Conservation (phyloP, 768 basidiomycete genomes). For the Gautieria morchelliformis region DNA sequence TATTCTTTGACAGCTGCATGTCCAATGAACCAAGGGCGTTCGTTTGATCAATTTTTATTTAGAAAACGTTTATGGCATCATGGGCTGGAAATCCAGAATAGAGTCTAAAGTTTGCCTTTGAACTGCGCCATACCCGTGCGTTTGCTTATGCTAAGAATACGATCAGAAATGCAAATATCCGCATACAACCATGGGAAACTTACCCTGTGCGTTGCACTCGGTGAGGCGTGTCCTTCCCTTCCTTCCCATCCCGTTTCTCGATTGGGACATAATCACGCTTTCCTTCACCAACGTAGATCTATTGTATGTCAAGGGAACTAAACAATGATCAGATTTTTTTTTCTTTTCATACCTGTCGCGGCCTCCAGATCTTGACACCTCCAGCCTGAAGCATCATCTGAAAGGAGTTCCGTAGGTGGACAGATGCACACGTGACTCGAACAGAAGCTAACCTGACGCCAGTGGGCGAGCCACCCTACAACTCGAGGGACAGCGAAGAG, state of each 20-base stretch:
- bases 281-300: slow-evolving; percentile 72
- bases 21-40: too few species aligned
- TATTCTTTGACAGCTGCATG: too few species aligned
- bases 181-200: slow-evolving; percentile 23
- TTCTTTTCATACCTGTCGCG: slow-evolving; percentile 50
- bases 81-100: not conserved
- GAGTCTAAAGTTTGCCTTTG: slow-evolving; percentile 33
- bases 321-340: not conserved
- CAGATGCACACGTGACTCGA: not conserved
- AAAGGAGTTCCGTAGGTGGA: not conserved
- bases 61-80: too few species aligned
- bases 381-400: slow-evolving; percentile 88
- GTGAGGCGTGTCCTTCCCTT: slow-evolving; percentile 50
- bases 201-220: slow-evolving; percentile 67
- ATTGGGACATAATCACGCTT: slow-evolving; percentile 70
- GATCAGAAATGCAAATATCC: slow-evolving; percentile 6
- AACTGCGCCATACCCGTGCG: slow-evolving; percentile 54
- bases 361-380: slow-evolving; percentile 91
- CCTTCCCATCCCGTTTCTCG: slow-evolving; percentile 39
- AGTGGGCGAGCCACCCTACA: slow-evolving; percentile 89
- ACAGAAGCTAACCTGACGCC: slow-evolving; percentile 55
- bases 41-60: too few species aligned
- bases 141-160: slow-evolving; percentile 25
- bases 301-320: slow-evolving; percentile 8
- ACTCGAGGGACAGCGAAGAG: slow-evolving; percentile 88